Conservation (phyloP, 2,329 filamentous ascomycete species). For the Emmonsiellopsis sp. region DNA sequence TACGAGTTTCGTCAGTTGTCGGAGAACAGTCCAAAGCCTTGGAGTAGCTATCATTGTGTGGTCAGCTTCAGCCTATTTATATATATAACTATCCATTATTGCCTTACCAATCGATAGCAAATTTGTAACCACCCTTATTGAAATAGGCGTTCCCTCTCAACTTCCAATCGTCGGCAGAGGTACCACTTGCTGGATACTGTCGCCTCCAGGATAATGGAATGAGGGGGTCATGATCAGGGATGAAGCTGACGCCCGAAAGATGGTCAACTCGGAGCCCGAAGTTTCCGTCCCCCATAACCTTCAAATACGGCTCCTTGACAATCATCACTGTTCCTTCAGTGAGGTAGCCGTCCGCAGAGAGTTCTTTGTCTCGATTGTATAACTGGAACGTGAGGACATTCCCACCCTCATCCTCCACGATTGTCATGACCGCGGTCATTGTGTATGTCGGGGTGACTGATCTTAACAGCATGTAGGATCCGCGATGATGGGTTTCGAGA, state of each 20-base stretch:
- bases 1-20: conserved; percentile 27
- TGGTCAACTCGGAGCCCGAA: conserved; percentile 39
- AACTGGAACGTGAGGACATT: conserved; percentile 30
- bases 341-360: conserved; percentile 27
- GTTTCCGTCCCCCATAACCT: too few relatives aligned
- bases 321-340: conserved; percentile 27
- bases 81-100: too few relatives aligned
- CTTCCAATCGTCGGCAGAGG: too few relatives aligned
- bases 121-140: too few relatives aligned
- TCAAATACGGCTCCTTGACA: conserved; percentile 39
- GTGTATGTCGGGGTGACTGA: too few relatives aligned
- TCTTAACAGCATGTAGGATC: conserved; percentile 13
- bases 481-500: conserved; percentile 34
- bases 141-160: too few relatives aligned
- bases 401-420: conserved; percentile 33
- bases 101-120: too few relatives aligned
- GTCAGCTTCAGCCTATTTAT: background rate
- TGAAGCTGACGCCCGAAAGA: conserved; percentile 37
- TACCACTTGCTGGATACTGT: too few relatives aligned
- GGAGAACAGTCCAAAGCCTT: conserved; percentile 23
- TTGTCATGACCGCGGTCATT: conserved; percentile 5
- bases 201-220: too few relatives aligned
- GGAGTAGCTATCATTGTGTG: conserved; percentile 24
- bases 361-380: conserved; percentile 25
- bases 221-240: conserved; percentile 14